phyloP scores from a whole-genome alignment of 176 grass and related monocot species.

The Panicum miliaceum region DNA sequence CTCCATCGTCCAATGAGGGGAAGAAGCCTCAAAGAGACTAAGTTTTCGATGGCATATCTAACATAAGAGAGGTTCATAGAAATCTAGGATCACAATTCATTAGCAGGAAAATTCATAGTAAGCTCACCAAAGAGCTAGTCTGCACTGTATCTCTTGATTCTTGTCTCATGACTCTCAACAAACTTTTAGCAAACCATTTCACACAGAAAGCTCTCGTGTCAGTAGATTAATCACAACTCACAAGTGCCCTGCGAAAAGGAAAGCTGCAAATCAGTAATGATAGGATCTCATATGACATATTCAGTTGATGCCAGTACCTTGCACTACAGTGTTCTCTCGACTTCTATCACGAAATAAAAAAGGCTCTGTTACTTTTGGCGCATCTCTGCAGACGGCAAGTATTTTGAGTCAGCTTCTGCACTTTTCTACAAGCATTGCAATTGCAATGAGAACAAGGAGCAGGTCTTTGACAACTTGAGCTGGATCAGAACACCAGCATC shows the following conservation, averaged over 20 bases:
- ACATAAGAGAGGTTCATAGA: no score
- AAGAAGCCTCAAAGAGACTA: no score
- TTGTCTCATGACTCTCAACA: no score
- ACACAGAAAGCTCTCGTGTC: no score
- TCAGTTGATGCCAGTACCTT: neutral
- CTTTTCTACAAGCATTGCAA: neutral
- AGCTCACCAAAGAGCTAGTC: no score
- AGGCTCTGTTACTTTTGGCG: neutral
- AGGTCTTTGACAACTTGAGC: neutral
- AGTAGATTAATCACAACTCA: no score
- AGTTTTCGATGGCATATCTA: no score
- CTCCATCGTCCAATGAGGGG: no score
- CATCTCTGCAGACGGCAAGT: neutral
- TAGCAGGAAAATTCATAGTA: no score
- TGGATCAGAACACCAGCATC: slow-evolving; percentile 49
- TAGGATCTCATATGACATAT: neutral
- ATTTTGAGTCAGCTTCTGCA: neutral
- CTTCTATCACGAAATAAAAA: neutral
- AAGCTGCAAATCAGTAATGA: neutral
- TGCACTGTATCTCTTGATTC: no score
- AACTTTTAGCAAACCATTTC: neutral
- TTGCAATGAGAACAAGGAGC: neutral
- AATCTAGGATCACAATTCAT: no score
- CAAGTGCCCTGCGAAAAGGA: no score
- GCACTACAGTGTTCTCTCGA: neutral